Percentiles rank a stretch among this genome's conserved stretches.
Conservation (phyloP, 2,329 filamentous ascomycete genomes). For the Cladosporium phlei region DNA sequence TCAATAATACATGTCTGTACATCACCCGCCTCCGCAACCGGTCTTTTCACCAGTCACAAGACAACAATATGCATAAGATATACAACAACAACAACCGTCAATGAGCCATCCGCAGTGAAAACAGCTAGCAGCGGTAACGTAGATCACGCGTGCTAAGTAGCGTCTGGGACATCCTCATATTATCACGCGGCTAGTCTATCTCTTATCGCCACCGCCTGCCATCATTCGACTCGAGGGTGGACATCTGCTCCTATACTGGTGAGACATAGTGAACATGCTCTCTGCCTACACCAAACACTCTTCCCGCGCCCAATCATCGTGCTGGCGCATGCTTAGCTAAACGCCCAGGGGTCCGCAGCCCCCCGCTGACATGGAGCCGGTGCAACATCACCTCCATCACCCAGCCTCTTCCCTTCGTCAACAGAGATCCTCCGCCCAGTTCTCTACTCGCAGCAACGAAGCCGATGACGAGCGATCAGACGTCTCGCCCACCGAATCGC, state of each 20-base stretch:
- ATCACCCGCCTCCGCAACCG: too few relatives aligned
- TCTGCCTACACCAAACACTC: too few relatives aligned
- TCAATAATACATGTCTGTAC: too few relatives aligned
- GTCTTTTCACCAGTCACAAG: not conserved
- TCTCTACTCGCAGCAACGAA: constrained; percentile 36
- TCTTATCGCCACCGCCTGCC: constrained; percentile 13
- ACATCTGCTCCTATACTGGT: too few relatives aligned
- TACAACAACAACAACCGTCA: too few relatives aligned
- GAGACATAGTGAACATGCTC: too few relatives aligned
- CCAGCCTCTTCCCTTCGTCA: constrained; percentile 5
- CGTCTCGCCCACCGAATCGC: constrained; percentile 1
- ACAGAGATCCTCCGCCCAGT: constrained; percentile 17
- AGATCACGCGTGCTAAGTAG: constrained; percentile 12
- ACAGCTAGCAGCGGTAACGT: constrained; percentile 3
- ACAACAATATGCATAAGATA: not conserved
- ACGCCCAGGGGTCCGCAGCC: constrained; percentile 4
- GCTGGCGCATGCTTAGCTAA: not conserved
- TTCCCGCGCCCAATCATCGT: not conserved
- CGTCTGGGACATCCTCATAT: constrained; percentile 2
- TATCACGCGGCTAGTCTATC: constrained; percentile 6
- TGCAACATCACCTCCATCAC: constrained; percentile 11
- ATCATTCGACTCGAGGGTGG: too few relatives aligned
- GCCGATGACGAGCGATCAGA: constrained; percentile 40
- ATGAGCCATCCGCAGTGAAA: too few relatives aligned
- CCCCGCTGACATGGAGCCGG: not conserved